Conservation (phyloP, 441 rosid species). For the Mallotus japonicus region DNA sequence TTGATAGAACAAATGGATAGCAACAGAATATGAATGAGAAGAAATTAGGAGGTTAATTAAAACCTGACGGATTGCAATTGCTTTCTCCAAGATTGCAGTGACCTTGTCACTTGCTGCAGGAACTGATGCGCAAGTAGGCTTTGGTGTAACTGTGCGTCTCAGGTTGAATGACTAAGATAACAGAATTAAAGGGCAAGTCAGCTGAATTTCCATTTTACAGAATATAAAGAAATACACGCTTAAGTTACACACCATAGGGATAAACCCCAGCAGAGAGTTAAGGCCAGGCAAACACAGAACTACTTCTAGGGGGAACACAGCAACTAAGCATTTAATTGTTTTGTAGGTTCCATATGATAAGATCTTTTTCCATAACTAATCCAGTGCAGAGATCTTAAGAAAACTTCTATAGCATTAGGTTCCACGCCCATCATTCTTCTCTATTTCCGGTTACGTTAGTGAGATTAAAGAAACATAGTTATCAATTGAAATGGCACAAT, state of each 20-base stretch:
- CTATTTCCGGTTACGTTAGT: neutral
- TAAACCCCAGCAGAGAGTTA: neutral
- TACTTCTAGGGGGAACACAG: no score
- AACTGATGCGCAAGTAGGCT: slow-evolving; percentile 38
- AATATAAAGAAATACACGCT: neutral
- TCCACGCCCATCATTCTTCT: neutral
- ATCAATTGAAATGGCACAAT: neutral
- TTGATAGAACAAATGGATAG: neutral
- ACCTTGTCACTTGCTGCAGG: slow-evolving; percentile 53
- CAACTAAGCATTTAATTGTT: neutral
- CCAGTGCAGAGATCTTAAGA: no score
- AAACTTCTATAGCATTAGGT: no score
- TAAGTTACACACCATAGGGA: neutral
- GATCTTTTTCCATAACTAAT: neutral
- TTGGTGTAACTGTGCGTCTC: slow-evolving; percentile 48
- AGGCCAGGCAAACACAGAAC: neutral
- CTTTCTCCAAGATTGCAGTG: slow-evolving; percentile 82
- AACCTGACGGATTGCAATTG: slow-evolving; percentile 94
- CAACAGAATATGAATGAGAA: slow-evolving; percentile 1
- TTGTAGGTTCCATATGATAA: neutral
- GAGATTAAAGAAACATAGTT: neutral
- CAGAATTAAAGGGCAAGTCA: slow-evolving; percentile 9
- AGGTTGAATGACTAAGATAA: slow-evolving; percentile 62
- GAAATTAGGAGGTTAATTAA: neutral
- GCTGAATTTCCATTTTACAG: neutral